Base-by-base conservation (phyloP, 768 basidiomycete genomes). In the Fistulinella prunicolor region DNA sequence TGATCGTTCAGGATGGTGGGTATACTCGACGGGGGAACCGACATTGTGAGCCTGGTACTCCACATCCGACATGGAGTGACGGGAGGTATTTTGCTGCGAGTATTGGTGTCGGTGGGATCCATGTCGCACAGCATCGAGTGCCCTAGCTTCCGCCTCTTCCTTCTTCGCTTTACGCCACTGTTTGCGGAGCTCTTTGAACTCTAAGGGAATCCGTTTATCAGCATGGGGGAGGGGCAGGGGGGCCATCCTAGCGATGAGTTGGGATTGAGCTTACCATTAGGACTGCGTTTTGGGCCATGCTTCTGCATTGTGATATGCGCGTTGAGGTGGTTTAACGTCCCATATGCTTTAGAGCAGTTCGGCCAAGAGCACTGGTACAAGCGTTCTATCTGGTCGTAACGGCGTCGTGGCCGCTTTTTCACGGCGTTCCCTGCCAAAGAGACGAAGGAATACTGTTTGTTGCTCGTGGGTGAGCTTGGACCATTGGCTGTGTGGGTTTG, bases 291-390 rank as follows among this genome's bases (percentile, higher is more conserved):
- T 14, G 75, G 47, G 36, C 95, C 95, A 65, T 99, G 95, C 68
- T 89, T 89, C 68, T 97, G 95, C 90, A 96, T 96, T n/a, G 85
- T 87, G 48, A 97, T 92, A 66, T 99, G 95, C 24, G 94, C 93
- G 65, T 99, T 99, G 51, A 99, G 77, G 68, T 99, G 95, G 65
- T 99, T 97, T 41, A 97, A 76, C 4, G 94, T 96, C 24, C 94
- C 94, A 61, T 95, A 96, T 22, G 89, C 78, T 71, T 95, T 95
- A 46, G 81, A 76, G 55, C 83, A 85, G 37, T 81, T 76, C 4
- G 78, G 79, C 80, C 83, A 90, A 42, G 85, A 85, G 73, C 94
- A 97, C 47, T 80, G 79, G 64, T 97, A 97, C 44, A 95, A 70
- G 22, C 94, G 82, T 70, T 96, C 94, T 56, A 97, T 96, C 77